Base-by-base conservation (phyloP, 2,329 filamentous ascomycete species). In the Gremmenia infestans region DNA sequence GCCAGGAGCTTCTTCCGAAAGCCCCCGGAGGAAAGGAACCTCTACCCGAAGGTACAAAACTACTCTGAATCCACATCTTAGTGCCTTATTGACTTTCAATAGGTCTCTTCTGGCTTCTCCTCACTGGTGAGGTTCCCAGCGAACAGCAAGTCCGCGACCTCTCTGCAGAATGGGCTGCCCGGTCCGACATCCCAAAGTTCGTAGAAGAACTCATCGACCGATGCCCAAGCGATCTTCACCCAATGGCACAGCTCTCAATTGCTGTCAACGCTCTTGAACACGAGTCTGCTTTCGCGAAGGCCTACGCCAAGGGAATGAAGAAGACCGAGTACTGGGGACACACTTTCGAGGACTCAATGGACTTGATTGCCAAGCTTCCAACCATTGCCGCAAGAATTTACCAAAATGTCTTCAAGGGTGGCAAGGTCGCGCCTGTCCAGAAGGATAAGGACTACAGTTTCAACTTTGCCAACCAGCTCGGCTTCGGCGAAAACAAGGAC, bases 281-380 rank as follows among this genome's bases (percentile, higher is more conserved):
- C 78, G 93, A 95, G 75, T 97, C 94, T 62, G 85, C 89, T 65
- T 99, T 99, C 78, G 87, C 94, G 75, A 96, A 97, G 84, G 94
- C 94, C 70, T 99, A 99, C 74, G 93, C 92, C 72, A 96, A 95
- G 85, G 94, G 94, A 73, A 90, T 99, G 73, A 94, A 93, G 86
- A 99, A 99, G 89, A 90, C 92, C 78, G 91, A 97, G 70, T 99
- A 99, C 89, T 99, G 94, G 94, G 86, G 87, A 77, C 92, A 97
- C 84, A 97, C 92, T 69, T 99, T 95, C 72, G 94, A 99, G 85
- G 94, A 99, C 80, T 94, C 92, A 61, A 97, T 99, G 93, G 93
- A 99, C 79, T 82, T 99, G 75, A 99, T 99, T 74, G 94, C 94
- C 73, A 97, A 97, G 87, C 89, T 99, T 69, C 94, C 94, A 74